Base-by-base conservation (phyloP, 2,329 filamentous ascomycete species). In the Lachnum nothofagi region DNA sequence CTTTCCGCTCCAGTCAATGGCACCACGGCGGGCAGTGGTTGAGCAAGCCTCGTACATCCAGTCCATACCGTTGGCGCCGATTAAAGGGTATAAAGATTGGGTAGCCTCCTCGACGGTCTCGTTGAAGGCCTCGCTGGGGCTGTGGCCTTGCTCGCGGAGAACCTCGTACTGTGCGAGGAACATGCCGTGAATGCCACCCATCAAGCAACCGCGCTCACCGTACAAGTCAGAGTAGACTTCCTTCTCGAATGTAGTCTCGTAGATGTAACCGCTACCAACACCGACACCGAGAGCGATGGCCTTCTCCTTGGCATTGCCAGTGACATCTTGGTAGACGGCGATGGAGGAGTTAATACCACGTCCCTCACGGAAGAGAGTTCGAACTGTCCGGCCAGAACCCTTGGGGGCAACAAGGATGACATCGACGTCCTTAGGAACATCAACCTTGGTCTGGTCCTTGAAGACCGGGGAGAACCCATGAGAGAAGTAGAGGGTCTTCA, bases 1-100 rank as follows among this genome's bases (percentile, higher is more conserved):
- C 70, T 80, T 81, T 72, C 85, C 85, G 70, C 86, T 91, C 93
- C 93, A 98, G 82, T 98, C 93, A 70, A 98, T 95, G 75, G 93
- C 93, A 74, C 93, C 93, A 70, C 93, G 91, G 68, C 93, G 89
- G 68, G 93, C 93, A 51, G 93, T 98, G 70, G 93, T 98, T 58
- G 91, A 97, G 87, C 93, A 98, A 62, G 93, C 93, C 71, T 91
- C 91, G 79, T 94, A 98, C 93, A 98, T 98, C 90, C 94, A 98
- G 80, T 98, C 93, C 93, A 98, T 97, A 68, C 93, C 93, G 76
- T 97, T 87, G 75, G 82, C 83, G 68, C 91, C 93, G 68, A 98
- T 98, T 68, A 98, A 81, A 59, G 93, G 93, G 82, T 98, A 98
- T 68, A 98, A 80, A 61, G 83, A 89, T 82, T 98, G 93, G 45